Percentiles rank a stretch among this genome's conserved stretches.
Conservation (phyloP, 306 rosid species). For the Cicer judaicum region DNA sequence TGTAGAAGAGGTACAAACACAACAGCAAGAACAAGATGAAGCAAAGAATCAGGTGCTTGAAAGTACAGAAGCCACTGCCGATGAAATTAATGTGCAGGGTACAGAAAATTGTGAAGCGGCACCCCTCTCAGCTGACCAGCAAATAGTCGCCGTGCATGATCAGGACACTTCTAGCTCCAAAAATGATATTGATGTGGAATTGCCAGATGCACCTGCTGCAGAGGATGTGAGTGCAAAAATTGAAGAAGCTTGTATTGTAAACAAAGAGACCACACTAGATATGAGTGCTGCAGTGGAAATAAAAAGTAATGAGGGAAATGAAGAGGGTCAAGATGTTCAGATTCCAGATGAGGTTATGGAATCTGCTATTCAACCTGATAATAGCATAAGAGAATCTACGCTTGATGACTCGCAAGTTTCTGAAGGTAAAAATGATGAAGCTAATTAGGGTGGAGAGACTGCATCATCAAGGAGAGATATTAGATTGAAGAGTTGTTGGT, state of each 20-base stretch:
- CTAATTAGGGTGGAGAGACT: conserved; percentile 38
- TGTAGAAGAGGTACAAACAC: conserved; percentile 43
- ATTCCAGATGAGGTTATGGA: conserved; percentile 43
- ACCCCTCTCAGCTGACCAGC: conserved; percentile 43
- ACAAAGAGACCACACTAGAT: conserved; percentile 31
- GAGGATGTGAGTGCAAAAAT: conserved; percentile 41
- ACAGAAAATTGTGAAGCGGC: conserved; percentile 40
- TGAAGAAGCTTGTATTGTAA: conserved; percentile 25
- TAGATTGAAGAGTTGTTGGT: conserved; percentile 7
- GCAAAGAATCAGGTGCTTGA: conserved; percentile 52
- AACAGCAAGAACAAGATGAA: conserved; percentile 59
- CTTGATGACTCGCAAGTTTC: conserved; percentile 41
- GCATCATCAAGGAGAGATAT: conserved; percentile 13
- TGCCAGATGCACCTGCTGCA: conserved; percentile 41
- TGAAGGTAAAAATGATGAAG: conserved; percentile 30
- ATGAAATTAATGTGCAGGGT: conserved; percentile 40
- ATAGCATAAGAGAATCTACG: conserved; percentile 33
- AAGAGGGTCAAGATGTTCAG: conserved; percentile 36
- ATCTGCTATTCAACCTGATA: conserved; percentile 42
- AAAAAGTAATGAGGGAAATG: conserved; percentile 29
- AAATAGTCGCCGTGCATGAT: conserved; percentile 40
- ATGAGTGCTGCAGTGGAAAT: conserved; percentile 38
- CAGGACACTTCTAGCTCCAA: conserved; percentile 37
- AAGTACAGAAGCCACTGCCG: conserved; percentile 50
- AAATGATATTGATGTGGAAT: conserved; percentile 46